A percentile compares a stretch with the other conserved stretches of the same genome.
These are phyloP conservation scores for Fusarium odoratissimum DNA, from an alignment of 2,329 filamentous ascomycete species.

Conservation along the genomic window DNA sequence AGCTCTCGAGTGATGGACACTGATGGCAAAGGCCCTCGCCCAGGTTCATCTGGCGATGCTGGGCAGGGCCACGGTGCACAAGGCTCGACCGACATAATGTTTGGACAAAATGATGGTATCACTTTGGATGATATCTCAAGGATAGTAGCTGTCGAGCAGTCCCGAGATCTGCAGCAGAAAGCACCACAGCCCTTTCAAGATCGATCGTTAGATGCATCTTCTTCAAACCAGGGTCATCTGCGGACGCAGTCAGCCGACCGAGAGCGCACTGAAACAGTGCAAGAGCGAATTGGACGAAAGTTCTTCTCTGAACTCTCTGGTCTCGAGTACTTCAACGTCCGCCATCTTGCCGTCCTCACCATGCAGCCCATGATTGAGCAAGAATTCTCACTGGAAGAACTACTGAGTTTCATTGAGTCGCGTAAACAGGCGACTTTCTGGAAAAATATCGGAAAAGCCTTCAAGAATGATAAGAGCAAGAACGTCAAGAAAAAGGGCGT, in stretches of 20 bases:
- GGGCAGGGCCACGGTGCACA: slow-evolving; percentile 48
- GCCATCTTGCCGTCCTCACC: slow-evolving; percentile 91
- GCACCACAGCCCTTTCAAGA: slow-evolving; percentile 35
- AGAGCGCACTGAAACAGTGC: slow-evolving; percentile 64
- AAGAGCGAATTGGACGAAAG: slow-evolving; percentile 71
- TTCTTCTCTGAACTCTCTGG: slow-evolving; percentile 98
- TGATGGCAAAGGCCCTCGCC: slow-evolving; percentile 71
- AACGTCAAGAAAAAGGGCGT: slow-evolving; percentile 90
- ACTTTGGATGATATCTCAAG: slow-evolving; percentile 96
- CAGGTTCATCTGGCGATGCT: slow-evolving; percentile 77
- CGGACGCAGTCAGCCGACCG: slow-evolving; percentile 68
- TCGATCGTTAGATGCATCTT: slow-evolving; percentile 54
- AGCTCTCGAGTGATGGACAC: slow-evolving; percentile 90
- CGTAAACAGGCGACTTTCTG: slow-evolving; percentile 92
- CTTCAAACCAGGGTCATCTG: slow-evolving; percentile 74
- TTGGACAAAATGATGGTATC: slow-evolving; percentile 89
- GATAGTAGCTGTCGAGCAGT: slow-evolving; percentile 95
- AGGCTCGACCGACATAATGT: slow-evolving; percentile 80
- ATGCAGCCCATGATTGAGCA: slow-evolving; percentile 93
- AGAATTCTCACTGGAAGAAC: slow-evolving; percentile 92
- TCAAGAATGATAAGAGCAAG: slow-evolving; percentile 86
- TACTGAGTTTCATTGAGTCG: slow-evolving; percentile 91
- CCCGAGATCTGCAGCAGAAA: slow-evolving; percentile 87
- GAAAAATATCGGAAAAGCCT: slow-evolving; percentile 97
- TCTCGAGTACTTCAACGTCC: slow-evolving; percentile 96